phyloP scores from a whole-genome alignment of 768 basidiomycete genomes.

The Lenzites betulinus region DNA sequence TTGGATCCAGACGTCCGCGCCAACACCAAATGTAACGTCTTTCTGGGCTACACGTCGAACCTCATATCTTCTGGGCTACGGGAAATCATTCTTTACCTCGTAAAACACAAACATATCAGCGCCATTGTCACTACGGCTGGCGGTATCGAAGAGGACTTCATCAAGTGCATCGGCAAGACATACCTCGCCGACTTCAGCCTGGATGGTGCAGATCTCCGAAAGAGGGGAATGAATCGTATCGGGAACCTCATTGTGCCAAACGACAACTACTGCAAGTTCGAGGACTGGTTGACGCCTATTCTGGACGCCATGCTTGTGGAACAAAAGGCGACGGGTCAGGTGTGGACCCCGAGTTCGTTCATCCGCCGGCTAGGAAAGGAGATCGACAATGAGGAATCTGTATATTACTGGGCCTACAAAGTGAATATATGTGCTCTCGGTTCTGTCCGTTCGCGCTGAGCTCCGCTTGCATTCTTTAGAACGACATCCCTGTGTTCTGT shows the following conservation, averaged over 20 bases:
- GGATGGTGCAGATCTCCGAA: conserved; percentile 85
- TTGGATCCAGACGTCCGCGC: conserved; percentile 59
- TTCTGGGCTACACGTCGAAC: conserved; percentile 98
- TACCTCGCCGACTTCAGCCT: conserved; percentile 93
- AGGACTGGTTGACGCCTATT: conserved; percentile 98
- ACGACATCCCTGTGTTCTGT: conserved; percentile 98
- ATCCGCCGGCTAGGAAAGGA: conserved; percentile 94
- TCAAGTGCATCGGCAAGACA: conserved; percentile 97
- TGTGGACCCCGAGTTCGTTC: conserved; percentile 95
- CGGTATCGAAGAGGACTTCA: conserved; percentile 98
- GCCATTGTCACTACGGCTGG: conserved; percentile 97
- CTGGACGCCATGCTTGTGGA: conserved; percentile 89
- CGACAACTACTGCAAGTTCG: conserved; percentile 98
- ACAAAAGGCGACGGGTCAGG: conserved; percentile 65
- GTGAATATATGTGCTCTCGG: conserved; percentile 50
- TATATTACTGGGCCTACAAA: conserved; percentile 99
- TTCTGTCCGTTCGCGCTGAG: conserved; percentile 31
- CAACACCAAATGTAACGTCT: conserved; percentile 80
- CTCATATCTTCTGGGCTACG: conserved; percentile 96
- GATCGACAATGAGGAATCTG: conserved; percentile 94
- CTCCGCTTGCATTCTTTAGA: conserved; percentile 50
- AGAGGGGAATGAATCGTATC: conserved; percentile 93
- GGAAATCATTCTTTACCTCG: conserved; percentile 89
- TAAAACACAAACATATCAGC: conserved; percentile 88
- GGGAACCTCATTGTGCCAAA: conserved; percentile 97